These are phyloP conservation scores for Rhodotorula diobovata DNA, from an alignment of 768 basidiomycete species.

Conservation along the genomic window DNA sequence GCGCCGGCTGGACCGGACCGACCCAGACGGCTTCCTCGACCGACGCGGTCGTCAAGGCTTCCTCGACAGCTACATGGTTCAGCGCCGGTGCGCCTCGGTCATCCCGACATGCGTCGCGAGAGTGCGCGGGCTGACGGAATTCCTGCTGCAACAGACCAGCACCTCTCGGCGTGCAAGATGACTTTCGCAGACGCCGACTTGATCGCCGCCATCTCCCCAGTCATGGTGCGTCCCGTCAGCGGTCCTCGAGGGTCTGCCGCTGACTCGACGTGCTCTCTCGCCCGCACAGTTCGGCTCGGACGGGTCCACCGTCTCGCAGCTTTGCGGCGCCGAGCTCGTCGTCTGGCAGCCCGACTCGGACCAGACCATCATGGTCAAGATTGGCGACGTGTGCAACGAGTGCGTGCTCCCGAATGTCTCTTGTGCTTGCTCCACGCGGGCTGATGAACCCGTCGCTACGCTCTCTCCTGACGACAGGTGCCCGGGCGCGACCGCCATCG, in stretches of 20 bases:
- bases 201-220: neutral
- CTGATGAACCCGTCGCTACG: too few relatives aligned
- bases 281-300: slow-evolving; percentile 3
- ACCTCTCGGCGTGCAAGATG: neutral
- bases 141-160: neutral
- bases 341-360: slow-evolving; percentile 12
- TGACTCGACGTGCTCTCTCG: too few relatives aligned
- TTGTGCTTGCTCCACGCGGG: neutral
- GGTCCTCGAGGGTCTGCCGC: neutral
- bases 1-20: neutral
- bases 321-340: neutral
- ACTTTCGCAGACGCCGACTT: neutral
- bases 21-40: neutral
- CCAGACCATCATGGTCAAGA: neutral
- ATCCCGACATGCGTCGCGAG: neutral
- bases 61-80: slow-evolving; percentile 1
- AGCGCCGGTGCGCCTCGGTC: neutral
- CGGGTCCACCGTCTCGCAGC: neutral
- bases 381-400: neutral
- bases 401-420: neutral
- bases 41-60: neutral
- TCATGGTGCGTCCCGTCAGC: neutral
- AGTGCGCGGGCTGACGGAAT: neutral
- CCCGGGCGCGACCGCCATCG: neutral
- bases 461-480: neutral